Evolutionary conservation across 2,329 filamentous ascomycete species (phyloP).

Genomic region (Lecanicillium sp.): DNA sequence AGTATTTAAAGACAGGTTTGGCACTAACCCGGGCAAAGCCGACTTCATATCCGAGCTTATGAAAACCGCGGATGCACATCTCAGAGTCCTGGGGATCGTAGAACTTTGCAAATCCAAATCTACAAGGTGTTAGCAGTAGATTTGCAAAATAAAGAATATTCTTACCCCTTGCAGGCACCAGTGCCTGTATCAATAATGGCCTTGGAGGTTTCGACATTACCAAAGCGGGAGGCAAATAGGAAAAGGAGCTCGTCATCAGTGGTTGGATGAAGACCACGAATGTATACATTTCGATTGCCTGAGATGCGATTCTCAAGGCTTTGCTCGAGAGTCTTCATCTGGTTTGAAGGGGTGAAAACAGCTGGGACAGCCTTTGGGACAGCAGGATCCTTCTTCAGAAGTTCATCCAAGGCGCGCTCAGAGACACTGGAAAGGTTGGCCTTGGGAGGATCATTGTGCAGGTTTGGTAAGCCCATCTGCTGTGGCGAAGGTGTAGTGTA

Average conservation of each 20-base stretch:
- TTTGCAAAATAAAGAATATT: constrained; percentile 12
- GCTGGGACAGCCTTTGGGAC: constrained; percentile 88
- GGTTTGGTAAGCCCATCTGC: constrained; percentile 37
- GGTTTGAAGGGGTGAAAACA: constrained; percentile 75
- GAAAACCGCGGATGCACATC: constrained; percentile 92
- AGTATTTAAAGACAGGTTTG: constrained; percentile 2
- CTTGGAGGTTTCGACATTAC: constrained; percentile 92
- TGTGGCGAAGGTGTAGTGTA: constrained; percentile 62
- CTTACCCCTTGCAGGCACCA: constrained; percentile 90
- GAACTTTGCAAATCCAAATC: constrained; percentile 97
- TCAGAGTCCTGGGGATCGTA: constrained; percentile 81
- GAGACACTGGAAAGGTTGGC: constrained; percentile 26
- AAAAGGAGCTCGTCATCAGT: constrained; percentile 87
- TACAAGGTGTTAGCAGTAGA: constrained; percentile 31
- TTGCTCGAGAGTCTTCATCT: constrained; percentile 84
- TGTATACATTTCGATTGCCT: constrained; percentile 96
- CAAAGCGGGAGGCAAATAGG: constrained; percentile 78
- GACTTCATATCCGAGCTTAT: constrained; percentile 90
- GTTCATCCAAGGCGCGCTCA: constrained; percentile 50
- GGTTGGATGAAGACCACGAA: constrained; percentile 88
- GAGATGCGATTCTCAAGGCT: constrained; percentile 86
- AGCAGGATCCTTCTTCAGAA: constrained; percentile 67
- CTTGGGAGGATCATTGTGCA: constrained; percentile 36
- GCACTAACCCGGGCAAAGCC: constrained; percentile 85
- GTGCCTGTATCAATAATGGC: constrained; percentile 95